Percentiles rank a stretch among this genome's conserved stretches.
Conservation (phyloP, 2,329 filamentous ascomycete genomes). For the Westerdykella aurantiaca region DNA sequence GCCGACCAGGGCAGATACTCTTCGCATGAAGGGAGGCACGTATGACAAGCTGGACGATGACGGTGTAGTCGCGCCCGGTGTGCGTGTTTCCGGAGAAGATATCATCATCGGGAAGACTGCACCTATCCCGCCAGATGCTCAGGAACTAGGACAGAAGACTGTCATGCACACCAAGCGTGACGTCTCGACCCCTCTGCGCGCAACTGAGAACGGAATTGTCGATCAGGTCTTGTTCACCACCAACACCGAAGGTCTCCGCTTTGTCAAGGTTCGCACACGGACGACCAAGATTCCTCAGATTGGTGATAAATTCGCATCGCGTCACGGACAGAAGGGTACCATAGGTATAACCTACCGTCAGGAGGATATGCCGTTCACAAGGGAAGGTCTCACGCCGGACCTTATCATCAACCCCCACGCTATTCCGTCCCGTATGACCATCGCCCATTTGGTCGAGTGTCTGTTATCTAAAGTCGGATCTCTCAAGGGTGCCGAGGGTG, state of each 20-base stretch:
- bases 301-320: constrained; percentile 97
- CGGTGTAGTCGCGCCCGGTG: constrained; percentile 87
- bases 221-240: constrained; percentile 92
- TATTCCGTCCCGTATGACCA: constrained; percentile 99
- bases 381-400: constrained; percentile 86
- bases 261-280: constrained; percentile 94
- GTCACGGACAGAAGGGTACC: constrained; percentile 98
- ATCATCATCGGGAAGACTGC: constrained; percentile 99
- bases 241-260: constrained; percentile 87
- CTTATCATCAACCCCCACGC: constrained; percentile 99
- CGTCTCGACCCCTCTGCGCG: constrained; percentile 88
- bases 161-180: constrained; percentile 89
- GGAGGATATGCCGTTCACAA: constrained; percentile 97
- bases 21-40: constrained; percentile 88
- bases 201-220: constrained; percentile 94
- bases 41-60: constrained; percentile 98
- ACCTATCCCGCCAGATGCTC: constrained; percentile 84
- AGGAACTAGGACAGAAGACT: constrained; percentile 88
- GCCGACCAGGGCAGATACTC: constrained; percentile 78
- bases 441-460: constrained; percentile 99
- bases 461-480: constrained; percentile 93
- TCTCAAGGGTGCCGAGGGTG: constrained; percentile 88
- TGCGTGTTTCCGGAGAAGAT: constrained; percentile 93
- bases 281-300: constrained; percentile 98
- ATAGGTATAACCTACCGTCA: constrained; percentile 97